phyloP scores from a whole-genome alignment of 2,329 filamentous ascomycete species.

The Penicillium sp. region DNA sequence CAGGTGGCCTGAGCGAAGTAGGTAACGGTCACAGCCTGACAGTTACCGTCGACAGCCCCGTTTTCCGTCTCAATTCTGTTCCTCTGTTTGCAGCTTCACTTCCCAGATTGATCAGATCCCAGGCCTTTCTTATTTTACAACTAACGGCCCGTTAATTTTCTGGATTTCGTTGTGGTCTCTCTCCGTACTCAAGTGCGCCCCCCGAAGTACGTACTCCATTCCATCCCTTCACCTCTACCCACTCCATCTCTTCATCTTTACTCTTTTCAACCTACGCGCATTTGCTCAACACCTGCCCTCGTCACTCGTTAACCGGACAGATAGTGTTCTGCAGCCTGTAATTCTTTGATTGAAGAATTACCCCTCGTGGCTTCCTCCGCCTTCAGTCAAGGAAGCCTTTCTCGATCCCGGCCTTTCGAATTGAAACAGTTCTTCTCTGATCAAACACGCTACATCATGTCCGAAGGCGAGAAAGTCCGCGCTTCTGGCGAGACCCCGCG shows the following conservation, averaged over 20 bases:
- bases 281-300: slow-evolving; percentile 24
- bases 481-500: slow-evolving; percentile 67
- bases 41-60: neutral
- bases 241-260: slow-evolving; percentile 24
- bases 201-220: slow-evolving; percentile 21
- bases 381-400: slow-evolving; percentile 43
- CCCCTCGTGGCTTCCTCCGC: slow-evolving; percentile 44
- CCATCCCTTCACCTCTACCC: slow-evolving; percentile 21
- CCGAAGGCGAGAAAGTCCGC: slow-evolving; percentile 76
- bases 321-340: slow-evolving; percentile 21
- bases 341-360: slow-evolving; percentile 10
- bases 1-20: slow-evolving; percentile 7
- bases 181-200: neutral
- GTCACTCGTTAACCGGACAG: slow-evolving; percentile 24
- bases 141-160: neutral
- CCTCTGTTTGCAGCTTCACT: slow-evolving; percentile 16
- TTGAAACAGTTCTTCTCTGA: slow-evolving; percentile 47
- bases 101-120: neutral
- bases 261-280: slow-evolving; percentile 15
- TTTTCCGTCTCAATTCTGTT: slow-evolving; percentile 8
- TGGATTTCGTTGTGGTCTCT: neutral
- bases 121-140: slow-evolving; percentile 6
- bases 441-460: slow-evolving; percentile 51
- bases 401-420: slow-evolving; percentile 49
- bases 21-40: neutral